Base-by-base conservation (phyloP, 768 basidiomycete genomes). In the Suillus clintonianus region DNA sequence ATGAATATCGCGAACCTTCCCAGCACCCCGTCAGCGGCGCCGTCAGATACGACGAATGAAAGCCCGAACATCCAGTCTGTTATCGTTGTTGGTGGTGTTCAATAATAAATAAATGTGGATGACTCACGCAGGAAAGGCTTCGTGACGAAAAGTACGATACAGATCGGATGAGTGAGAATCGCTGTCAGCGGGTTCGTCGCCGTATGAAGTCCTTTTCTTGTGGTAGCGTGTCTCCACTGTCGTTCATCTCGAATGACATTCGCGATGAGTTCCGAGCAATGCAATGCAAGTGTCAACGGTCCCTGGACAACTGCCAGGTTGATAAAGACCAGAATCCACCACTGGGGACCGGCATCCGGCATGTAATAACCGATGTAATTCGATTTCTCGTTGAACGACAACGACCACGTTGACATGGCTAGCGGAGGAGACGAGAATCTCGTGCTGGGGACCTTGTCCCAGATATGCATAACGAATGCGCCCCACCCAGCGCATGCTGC, bases 1-100 rank as follows among this genome's bases (percentile, higher is more conserved):
- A 74, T 75, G 66, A 66, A 68, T 48, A 75, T 67, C 11, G 67
- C 64, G 36, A 74, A 70, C 17, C 68, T 66, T 3, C 61, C 65
- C 43, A 73, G 54, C 24, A 56, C 57, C 2, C 59, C 66, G 5
- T 57, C 13, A 43, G 62, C 62, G 47, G 74, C 72, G 2, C 58
- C 69, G 27, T 69, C 72, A 0, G 72, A 62, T 39, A 72, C 68
- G 61, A 62, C 65, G 39, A 75, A 67, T 8, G 71, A 71, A 34
- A 75, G 69, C 7, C 72, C 71, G 42, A 74, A 69, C 74, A 76
- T 74, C 74, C 72, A 74, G 54, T 74, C 73, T 74, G 50, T 24
- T 5, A 58, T 15, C 42, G 13, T 34, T 4, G 59, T 64, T 11
- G 58, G 24, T 41, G 5, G 11, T 45, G n/a, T 45, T 45, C 4